Evolutionary conservation across 306 rosid species (phyloP), one percentile per base, ranked within the genome.

Genomic region (Citrullus amarus): DNA sequence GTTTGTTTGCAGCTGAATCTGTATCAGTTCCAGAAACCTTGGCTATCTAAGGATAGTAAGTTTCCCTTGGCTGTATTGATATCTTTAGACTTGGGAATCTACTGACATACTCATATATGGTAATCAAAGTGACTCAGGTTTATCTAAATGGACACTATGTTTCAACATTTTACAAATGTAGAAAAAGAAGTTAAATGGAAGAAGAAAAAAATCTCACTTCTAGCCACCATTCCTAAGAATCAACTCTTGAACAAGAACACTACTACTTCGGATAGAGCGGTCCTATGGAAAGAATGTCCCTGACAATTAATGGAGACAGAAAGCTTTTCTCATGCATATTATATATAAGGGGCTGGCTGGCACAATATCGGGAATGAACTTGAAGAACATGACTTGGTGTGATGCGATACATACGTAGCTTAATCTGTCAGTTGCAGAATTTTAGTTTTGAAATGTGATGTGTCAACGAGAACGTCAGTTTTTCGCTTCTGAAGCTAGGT

Each of bases 381-480:
- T 28, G 34, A 44, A 22, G 56, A 69, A 22, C 76, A 16, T 13
- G 39, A 44, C 76, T 44, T 13, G 76, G 57, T 44, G 76, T 1
- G 76, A n/a, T 41, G 54, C 0, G 75, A 22, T 70, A 70, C 57
- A 70, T 25, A 70, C 5, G 77, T 2, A 28, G 77, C 60, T 17
- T 51, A 73, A 51, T 73, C 61, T 73, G 59, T 51, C 77, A 51
- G 60, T 73, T 51, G 61, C 44, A 32, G 77, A 17, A 51, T 50
- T 32, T 3, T 8, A 25, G 60, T 51, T 50, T 30, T 51, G 8
- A 15, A 32, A 73, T 9, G 77, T 30, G 17, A 73, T 72, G 59
- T 50, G 60, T 32, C 76, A 71, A 44, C 84, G 83, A 75, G 88
- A 90, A 79, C 80, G 86, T 16, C 67, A 82, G 81, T 83, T 86